phyloP scores from a whole-genome alignment of 768 basidiomycete species.

The Boletellus sp. region DNA sequence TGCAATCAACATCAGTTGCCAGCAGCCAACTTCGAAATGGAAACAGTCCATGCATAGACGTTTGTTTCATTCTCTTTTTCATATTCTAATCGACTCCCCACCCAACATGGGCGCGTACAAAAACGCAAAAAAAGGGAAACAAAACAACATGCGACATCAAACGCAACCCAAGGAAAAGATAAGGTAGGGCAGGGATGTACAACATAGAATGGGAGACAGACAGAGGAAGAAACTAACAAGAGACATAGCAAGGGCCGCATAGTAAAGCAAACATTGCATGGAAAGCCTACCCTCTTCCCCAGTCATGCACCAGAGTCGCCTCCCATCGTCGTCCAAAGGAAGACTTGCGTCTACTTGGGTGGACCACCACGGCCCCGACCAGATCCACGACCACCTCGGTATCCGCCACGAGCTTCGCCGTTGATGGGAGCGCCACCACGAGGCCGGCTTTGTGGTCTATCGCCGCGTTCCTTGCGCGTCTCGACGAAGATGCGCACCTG shows the following conservation, averaged over 20 bases:
- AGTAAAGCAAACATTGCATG: constrained; percentile 9
- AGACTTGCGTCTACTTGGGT: constrained; percentile 20
- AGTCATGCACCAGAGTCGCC: not conserved
- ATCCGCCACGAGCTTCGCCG: constrained; percentile 45
- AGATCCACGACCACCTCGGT: constrained; percentile 42
- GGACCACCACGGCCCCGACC: constrained; percentile 41
- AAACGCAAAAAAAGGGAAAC: not conserved
- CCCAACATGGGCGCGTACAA: constrained; percentile 21
- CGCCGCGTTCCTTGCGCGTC: constrained; percentile 87
- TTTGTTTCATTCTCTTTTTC: constrained; percentile 1
- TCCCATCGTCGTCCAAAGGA: constrained; percentile 1
- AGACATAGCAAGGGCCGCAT: constrained; percentile 13
- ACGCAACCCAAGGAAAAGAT: constrained; percentile 12
- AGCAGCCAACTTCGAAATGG: too few species aligned
- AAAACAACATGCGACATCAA: constrained; percentile 10
- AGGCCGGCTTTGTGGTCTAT: constrained; percentile 62
- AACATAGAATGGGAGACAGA: constrained; percentile 10
- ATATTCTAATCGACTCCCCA: constrained; percentile 23
- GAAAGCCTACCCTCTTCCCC: constrained; percentile 6
- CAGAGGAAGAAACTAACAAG: constrained; percentile 2
- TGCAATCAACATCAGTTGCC: too few species aligned
- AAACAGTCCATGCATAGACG: too few species aligned
- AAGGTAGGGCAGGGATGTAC: constrained; percentile 8
- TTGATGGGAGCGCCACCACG: constrained; percentile 59
- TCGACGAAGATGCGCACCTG: constrained; percentile 69